A percentile compares a stretch with the other conserved stretches of the same genome.
phyloP scores from a whole-genome alignment of 305 asterid species.

The Solanum hybrid region DNA sequence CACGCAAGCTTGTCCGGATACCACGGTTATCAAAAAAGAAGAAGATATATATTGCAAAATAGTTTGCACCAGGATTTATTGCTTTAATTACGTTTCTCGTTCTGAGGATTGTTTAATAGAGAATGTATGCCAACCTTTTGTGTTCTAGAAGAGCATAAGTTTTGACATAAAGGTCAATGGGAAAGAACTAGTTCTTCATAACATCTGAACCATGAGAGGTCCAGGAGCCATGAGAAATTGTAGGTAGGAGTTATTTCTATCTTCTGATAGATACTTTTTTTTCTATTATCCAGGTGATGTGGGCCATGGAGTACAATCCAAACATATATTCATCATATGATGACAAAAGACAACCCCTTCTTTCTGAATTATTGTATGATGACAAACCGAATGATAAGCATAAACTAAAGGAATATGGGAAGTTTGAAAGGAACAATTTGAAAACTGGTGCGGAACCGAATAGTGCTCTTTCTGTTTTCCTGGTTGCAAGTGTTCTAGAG shows the following conservation, averaged over 20 bases:
- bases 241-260: neutral
- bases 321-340: constrained; percentile 49
- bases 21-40: neutral
- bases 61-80: neutral
- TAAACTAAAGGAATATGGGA: constrained; percentile 68
- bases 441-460: constrained; percentile 70
- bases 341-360: constrained; percentile 30
- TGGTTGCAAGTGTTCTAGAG: constrained; percentile 90
- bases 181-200: neutral
- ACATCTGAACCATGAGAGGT: neutral
- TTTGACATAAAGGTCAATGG: neutral
- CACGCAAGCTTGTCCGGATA: neutral
- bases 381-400: constrained; percentile 29
- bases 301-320: constrained; percentile 99
- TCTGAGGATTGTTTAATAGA: neutral
- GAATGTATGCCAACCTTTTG: neutral
- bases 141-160: neutral
- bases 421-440: constrained; percentile 68
- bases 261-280: neutral
- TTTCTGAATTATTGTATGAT: constrained; percentile 4
- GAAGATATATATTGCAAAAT: neutral
- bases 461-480: constrained; percentile 76
- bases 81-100: neutral
- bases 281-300: constrained; percentile 58
- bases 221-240: neutral